phyloP scores from a whole-genome alignment of 139 green algal species.

The Chlorella sp. region DNA sequence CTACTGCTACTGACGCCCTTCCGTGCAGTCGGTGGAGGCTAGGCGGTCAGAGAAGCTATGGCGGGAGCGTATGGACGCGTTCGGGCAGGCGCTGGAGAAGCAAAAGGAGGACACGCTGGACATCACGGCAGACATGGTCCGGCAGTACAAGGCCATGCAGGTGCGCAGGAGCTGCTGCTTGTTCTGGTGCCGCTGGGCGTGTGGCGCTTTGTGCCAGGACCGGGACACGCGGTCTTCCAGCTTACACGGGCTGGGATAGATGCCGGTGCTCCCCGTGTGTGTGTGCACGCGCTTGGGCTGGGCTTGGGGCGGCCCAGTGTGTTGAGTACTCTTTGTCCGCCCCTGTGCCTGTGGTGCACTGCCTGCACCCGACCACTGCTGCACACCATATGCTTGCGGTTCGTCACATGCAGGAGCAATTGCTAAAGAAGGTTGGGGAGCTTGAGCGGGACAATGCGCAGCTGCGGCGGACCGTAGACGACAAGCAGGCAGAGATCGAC shows the following conservation, averaged over 20 bases:
- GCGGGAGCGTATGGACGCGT: constrained; percentile 40
- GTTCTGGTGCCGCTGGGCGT: no score
- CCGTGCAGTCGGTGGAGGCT: constrained; percentile 32
- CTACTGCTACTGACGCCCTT: background rate
- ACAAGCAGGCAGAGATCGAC: constrained; percentile 32
- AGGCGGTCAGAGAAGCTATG: constrained; percentile 38
- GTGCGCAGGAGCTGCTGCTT: no score
- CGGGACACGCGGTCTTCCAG: no score
- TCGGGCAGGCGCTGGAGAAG: constrained; percentile 25
- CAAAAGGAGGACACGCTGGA: constrained; percentile 50
- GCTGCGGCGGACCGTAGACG: constrained; percentile 14
- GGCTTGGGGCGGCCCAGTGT: no score
- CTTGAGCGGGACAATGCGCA: constrained; percentile 23
- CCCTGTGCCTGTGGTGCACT: no score
- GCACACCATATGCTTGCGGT: no score
- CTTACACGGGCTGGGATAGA: no score
- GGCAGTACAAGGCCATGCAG: constrained; percentile 52
- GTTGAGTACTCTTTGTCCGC: no score
- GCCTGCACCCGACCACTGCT: no score
- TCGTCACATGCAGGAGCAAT: constrained; percentile 10
- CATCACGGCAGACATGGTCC: constrained; percentile 43
- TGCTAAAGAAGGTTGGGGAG: constrained; percentile 31
- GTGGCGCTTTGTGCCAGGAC: no score
- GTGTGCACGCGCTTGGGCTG: no score
- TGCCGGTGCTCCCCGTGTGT: no score